Base-by-base conservation (phyloP, 164 flowering plant genomes). In the Annona squamosa region DNA sequence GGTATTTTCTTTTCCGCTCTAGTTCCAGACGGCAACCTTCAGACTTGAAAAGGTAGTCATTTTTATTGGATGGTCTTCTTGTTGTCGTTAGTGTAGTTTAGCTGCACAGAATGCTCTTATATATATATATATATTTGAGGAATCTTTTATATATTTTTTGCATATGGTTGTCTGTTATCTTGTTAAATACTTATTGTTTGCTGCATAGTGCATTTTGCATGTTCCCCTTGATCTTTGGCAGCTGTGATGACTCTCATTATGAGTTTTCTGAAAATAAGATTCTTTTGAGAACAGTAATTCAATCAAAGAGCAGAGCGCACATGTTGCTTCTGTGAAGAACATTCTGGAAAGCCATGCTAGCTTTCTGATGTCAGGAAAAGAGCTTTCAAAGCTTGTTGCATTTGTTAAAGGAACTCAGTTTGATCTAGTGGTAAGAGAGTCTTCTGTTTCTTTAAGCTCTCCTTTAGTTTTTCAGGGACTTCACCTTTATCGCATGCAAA, bases 321-420 rank as follows among this genome's bases (percentile, higher is more conserved):
- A 93, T 83, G 79, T 95, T 77, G 80, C 98, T 74, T 91, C 98
- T 52, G 97, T 93, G 41, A 95, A 88, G 84, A 93, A 84, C 80
- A 95, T 95, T 68, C 78, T 95, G 66, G 99, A 95, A 85, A 95
- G 84, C 82, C 99, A 95, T 93, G 98, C 99, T 63, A 89, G 97
- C 82, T 90, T 88, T 79, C 78, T 96, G 76, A 93, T 96, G 99
- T 88, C 98, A 41, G 99, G 92, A 75, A 96, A 91, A 77, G 99
- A 96, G 77, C 97, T 96, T 74, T 89, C 97, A 65, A 93, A 93
- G 83, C 97, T 96, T 77, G 99, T 91, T 71, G 97, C 97, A 37
- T 93, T 93, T 84, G 97, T 96, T 16, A 96, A 96, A 83, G 99
- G 97, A 83, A 96, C 99, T 71, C 99, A 96, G 77, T 96, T 93